Evolutionary conservation across 2,329 filamentous ascomycete genomes (phyloP).

Genomic region (Penicillium sp.): DNA sequence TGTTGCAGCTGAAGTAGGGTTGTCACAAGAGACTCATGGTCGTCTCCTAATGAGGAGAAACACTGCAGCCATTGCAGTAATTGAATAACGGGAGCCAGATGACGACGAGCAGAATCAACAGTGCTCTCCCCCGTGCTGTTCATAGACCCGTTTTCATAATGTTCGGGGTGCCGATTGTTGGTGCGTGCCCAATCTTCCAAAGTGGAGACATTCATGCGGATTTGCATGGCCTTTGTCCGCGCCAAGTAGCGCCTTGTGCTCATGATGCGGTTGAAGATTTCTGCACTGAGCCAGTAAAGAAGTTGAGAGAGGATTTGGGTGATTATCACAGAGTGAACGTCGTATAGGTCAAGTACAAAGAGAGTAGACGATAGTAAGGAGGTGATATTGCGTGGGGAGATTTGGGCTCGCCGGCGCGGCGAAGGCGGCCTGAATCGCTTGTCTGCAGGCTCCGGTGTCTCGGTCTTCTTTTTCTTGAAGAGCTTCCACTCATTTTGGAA

Average conservation of each 20-base stretch:
- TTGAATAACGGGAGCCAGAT: conserved; percentile 88
- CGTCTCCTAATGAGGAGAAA: conserved; percentile 90
- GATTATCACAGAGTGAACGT: conserved; percentile 95
- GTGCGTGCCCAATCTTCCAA: conserved; percentile 93
- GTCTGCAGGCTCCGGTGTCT: conserved; percentile 78
- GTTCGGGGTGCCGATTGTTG: conserved; percentile 92
- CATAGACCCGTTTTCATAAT: conserved; percentile 90
- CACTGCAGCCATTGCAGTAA: conserved; percentile 96
- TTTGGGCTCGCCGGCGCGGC: conserved; percentile 86
- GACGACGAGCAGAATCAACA: conserved; percentile 75
- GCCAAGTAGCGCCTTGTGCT: conserved; percentile 91
- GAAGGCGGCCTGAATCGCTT: conserved; percentile 90
- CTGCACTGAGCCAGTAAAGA: conserved; percentile 92
- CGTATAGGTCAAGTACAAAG: conserved; percentile 97
- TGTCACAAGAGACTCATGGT: conserved; percentile 80
- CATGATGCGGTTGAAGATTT: conserved; percentile 98
- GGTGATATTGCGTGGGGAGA: conserved; percentile 90
- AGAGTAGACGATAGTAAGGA: conserved; percentile 92
- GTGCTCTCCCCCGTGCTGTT: conserved; percentile 82
- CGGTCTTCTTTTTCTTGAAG: conserved; percentile 88
- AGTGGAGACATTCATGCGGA: conserved; percentile 95
- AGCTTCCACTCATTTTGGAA: conserved; percentile 99
- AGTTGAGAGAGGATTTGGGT: conserved; percentile 89
- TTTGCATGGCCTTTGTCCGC: conserved; percentile 98
- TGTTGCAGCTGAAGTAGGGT: conserved; percentile 86